Base-by-base conservation (phyloP, 768 basidiomycete genomes). In the Mycena haematopus region DNA sequence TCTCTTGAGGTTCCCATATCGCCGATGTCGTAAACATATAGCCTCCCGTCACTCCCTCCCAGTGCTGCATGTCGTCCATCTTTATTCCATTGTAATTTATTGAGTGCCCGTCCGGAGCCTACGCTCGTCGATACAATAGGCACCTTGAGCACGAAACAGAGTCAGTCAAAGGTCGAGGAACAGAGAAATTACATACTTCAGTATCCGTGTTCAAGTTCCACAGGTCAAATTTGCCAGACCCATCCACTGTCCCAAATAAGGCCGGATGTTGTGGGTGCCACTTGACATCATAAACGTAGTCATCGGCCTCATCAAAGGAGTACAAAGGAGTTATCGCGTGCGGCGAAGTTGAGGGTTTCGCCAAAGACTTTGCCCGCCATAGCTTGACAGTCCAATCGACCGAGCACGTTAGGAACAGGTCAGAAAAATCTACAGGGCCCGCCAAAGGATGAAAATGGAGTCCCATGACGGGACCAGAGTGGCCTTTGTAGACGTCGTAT, bases 351-450 rank as follows among this genome's bases (percentile, higher is more conserved):
- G 89, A 88, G 9, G 91, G 85, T 75, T 93, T 93, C 45, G 90
- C 81, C 40, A 90, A 77, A 13, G 85, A 86, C 76, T 88, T 93
- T 9, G 93, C 85, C 44, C 95, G 83, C 97, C 97, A 99, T 2
- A 99, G 79, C 76, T 99, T 98, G 70, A 97, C 92, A 11, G 96
- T 99, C 97, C 97, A 99, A 74, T 99, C 97, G 36, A 93, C 95
- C 13, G 92, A 93, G 66, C 89, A 84, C 17, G 93, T 94, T 64
- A 99, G 77, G 82, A 99, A 99, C 63, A 99, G 77, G 74, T 99
- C 97, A 6, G 90, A 92, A 75, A 99, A 96, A 73, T 99, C 97
- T 51, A 99, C 89, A 6, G 91, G 88, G 1, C 97, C 97, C 6
- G 88, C 81, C 19, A 90, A 82, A 0, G 97, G 96, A 71, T 99